phyloP scores from a whole-genome alignment of 2,329 filamentous ascomycete species.

The Colletotrichum horii region DNA sequence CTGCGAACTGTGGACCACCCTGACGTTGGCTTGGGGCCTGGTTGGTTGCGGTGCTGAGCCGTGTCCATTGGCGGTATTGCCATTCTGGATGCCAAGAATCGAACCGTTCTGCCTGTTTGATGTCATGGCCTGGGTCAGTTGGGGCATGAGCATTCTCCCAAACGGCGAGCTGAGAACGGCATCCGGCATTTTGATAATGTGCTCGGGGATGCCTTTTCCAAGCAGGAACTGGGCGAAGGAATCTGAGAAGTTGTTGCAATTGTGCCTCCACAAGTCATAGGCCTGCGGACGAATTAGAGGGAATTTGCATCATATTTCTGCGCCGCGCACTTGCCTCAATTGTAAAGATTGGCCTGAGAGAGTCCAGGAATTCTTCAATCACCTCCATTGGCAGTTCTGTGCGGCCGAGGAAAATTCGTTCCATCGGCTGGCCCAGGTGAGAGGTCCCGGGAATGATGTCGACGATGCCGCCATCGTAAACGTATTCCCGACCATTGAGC shows the following conservation, averaged over 20 bases:
- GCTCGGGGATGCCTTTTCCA: slow-evolving; percentile 84
- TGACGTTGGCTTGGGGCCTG: slow-evolving; percentile 49
- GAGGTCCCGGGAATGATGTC: slow-evolving; percentile 80
- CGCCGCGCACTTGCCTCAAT: slow-evolving; percentile 59
- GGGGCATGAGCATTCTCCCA: slow-evolving; percentile 84
- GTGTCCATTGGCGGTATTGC: slow-evolving; percentile 24
- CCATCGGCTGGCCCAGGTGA: slow-evolving; percentile 84
- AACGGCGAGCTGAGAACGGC: slow-evolving; percentile 86
- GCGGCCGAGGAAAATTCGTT: slow-evolving; percentile 74
- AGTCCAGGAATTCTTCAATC: slow-evolving; percentile 86
- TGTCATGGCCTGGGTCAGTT: slow-evolving; percentile 59
- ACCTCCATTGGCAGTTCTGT: slow-evolving; percentile 82
- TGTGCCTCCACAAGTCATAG: slow-evolving; percentile 89
- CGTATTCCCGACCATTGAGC: slow-evolving; percentile 83
- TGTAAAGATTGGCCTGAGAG: slow-evolving; percentile 82
- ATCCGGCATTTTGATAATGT: slow-evolving; percentile 85
- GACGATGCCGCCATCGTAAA: slow-evolving; percentile 88
- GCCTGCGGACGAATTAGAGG: slow-evolving; percentile 55
- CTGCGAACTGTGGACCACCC: slow-evolving; percentile 61
- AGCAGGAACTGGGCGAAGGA: slow-evolving; percentile 89
- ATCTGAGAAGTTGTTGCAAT: slow-evolving; percentile 98
- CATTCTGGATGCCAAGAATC: slow-evolving; percentile 53
- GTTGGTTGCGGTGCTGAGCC: slow-evolving; percentile 25
- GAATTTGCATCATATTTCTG: neutral
- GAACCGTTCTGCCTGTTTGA: slow-evolving; percentile 55